A percentile compares a stretch with the other conserved stretches of the same genome.
Conservation (phyloP, 441 rosid genomes). For the Euphorbia corollata region DNA sequence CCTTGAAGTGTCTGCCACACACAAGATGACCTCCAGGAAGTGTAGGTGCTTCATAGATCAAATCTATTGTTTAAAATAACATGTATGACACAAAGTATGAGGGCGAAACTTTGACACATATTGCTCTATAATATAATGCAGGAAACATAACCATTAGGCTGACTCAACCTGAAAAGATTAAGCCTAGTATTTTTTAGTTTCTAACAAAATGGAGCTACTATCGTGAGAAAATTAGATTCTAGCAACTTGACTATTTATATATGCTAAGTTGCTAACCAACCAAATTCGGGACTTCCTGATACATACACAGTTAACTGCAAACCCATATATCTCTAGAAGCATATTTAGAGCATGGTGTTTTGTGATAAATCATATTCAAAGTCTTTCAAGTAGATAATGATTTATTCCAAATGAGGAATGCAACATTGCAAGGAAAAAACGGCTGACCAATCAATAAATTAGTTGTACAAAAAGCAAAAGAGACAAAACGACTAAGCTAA, state of each 20-base stretch:
- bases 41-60: not conserved
- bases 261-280: not conserved
- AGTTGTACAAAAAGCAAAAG: not conserved
- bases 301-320: not conserved
- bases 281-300: not conserved
- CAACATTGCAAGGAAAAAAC: not conserved
- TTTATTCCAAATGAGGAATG: not conserved
- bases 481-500: not conserved
- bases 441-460: not conserved
- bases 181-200: not conserved
- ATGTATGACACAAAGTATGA: not conserved
- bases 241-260: not conserved
- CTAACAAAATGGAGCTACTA: not conserved
- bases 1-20: too few relatives aligned
- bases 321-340: too few relatives aligned
- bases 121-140: not conserved
- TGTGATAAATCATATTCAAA: not conserved
- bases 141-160: slow-evolving; percentile 2
- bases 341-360: not conserved
- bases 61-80: not conserved
- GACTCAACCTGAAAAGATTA: not conserved
- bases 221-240: not conserved
- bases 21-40: too few relatives aligned
- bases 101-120: not conserved
- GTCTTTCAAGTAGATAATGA: not conserved